phyloP scores from a whole-genome alignment of 2,329 filamentous ascomycete genomes.

The Colletotrichum filicis region DNA sequence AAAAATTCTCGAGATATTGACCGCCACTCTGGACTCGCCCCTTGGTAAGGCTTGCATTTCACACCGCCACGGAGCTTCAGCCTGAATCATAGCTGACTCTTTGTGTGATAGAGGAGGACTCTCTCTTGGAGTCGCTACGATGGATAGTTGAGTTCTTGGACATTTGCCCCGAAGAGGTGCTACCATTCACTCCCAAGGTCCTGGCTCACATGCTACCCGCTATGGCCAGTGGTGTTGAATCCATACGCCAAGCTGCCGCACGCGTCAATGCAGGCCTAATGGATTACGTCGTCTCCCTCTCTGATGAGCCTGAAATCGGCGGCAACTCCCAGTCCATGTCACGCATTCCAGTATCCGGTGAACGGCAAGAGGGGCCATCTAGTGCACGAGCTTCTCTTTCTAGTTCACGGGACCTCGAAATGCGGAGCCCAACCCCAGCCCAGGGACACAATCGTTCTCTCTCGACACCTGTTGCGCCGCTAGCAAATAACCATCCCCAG shows the following conservation, averaged over 20 bases:
- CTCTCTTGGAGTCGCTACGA: constrained; percentile 87
- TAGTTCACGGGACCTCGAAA: constrained; percentile 64
- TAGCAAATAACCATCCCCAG: constrained; percentile 54
- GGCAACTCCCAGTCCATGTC: constrained; percentile 48
- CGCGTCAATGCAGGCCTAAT: constrained; percentile 92
- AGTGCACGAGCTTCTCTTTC: constrained; percentile 64
- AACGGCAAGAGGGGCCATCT: constrained; percentile 57
- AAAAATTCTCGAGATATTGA: constrained; percentile 90
- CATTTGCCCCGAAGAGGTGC: constrained; percentile 95
- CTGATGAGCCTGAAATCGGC: constrained; percentile 70
- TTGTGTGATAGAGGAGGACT: constrained; percentile 78
- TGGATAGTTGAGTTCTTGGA: constrained; percentile 98
- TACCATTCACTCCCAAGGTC: constrained; percentile 93
- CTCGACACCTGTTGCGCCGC: constrained; percentile 57
- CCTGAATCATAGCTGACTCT: neutral
- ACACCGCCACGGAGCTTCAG: neutral
- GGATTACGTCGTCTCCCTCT: constrained; percentile 92
- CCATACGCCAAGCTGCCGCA: constrained; percentile 87
- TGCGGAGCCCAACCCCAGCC: constrained; percentile 62
- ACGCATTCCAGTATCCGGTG: constrained; percentile 55
- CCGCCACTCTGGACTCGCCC: constrained; percentile 86
- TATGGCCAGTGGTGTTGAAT: constrained; percentile 91
- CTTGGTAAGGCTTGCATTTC: constrained; percentile 63
- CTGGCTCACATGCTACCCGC: constrained; percentile 92
- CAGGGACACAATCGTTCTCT: constrained; percentile 55